These are phyloP conservation scores for Cyphellophora europaea DNA, from an alignment of 2,329 filamentous ascomycete species.

Conservation along the genomic window DNA sequence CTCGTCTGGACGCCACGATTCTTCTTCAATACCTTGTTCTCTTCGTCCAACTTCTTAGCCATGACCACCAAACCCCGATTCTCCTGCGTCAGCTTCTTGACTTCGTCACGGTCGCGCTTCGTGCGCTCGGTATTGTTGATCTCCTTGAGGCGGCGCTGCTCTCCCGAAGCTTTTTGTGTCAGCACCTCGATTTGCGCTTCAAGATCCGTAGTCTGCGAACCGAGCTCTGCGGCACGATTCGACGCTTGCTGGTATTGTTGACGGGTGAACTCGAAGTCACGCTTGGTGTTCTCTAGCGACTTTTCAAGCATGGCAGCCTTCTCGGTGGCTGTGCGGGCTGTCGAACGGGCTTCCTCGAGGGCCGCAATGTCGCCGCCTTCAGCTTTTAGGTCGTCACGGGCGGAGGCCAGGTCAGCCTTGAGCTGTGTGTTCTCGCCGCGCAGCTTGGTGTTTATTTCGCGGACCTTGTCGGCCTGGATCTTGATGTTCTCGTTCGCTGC, in stretches of 20 bases:
- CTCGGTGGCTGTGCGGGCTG: conserved; percentile 17
- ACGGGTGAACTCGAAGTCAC: conserved; percentile 36
- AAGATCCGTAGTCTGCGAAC: conserved; percentile 27
- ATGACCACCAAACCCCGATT: conserved; percentile 28
- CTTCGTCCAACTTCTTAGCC: conserved; percentile 33
- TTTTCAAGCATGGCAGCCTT: conserved; percentile 25
- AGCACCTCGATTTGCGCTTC: conserved; percentile 28
- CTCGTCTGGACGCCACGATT: conserved; percentile 20
- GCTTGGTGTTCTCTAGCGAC: conserved; percentile 30
- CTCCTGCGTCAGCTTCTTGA: conserved; percentile 28
- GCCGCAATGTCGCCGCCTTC: conserved; percentile 27
- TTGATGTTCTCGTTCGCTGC: conserved; percentile 22
- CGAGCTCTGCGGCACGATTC: conserved; percentile 31
- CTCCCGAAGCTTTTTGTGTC: conserved; percentile 26
- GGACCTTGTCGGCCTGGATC: conserved; percentile 25
- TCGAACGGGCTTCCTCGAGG: conserved; percentile 30
- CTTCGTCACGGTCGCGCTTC: conserved; percentile 25
- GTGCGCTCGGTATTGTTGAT: conserved; percentile 26
- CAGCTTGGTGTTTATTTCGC: conserved; percentile 28
- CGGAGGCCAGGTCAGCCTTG: conserved; percentile 28
- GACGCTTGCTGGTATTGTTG: conserved; percentile 39
- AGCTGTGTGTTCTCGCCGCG: conserved; percentile 31
- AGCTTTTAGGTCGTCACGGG: conserved; percentile 29
- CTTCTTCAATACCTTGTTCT: conserved; percentile 33
- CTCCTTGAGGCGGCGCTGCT: conserved; percentile 28